Evolutionary conservation across 2,329 filamentous ascomycete genomes (phyloP), one percentile per base, ranked within the genome.

Genomic region (Sporothrix curviconia): DNA sequence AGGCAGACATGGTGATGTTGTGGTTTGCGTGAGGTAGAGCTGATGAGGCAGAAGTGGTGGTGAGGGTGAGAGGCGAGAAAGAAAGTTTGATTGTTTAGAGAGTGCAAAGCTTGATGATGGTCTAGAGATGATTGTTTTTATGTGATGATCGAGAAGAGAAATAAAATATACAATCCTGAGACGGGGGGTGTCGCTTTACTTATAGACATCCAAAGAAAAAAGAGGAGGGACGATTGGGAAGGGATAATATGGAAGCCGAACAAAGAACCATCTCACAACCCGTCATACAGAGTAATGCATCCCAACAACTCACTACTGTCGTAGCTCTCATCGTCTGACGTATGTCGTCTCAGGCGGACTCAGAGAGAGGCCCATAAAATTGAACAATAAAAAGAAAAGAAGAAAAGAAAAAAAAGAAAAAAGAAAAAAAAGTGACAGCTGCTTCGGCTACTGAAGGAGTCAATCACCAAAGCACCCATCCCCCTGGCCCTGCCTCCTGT

Each of bases 1-100:
- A 54, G 7, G 56, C 14, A 49, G 56, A 58, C 56, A 58, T 58
- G 42, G 32, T 14, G 3, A 32, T 47, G 49, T 19, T 37, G 34
- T 25, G 34, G 46, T n/a, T 19, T 15, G 14, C 8, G 28, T 22
- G 44, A 5, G 28, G 24, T 11, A 34, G 44, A 49, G 22, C 28
- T 32, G n/a, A n/a, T n/a, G n/a, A n/a, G n/a, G n/a, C n/a, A n/a
- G n/a, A n/a, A n/a, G n/a, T n/a, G n/a, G n/a, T n/a, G n/a, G n/a
- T n/a, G n/a, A n/a, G n/a, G n/a, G n/a, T n/a, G n/a, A n/a, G n/a
- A n/a, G n/a, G n/a, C n/a, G n/a, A n/a, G n/a, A n/a, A n/a, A n/a
- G n/a, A n/a, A n/a, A n/a, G 42, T 25, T 25, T 25, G 11, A 7
- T 37, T 49, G 46, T 19, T 39, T 39, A n/a, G n/a, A 39, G 3